phyloP scores from a whole-genome alignment of 106 monocot species.

The Allium fistulosum region DNA sequence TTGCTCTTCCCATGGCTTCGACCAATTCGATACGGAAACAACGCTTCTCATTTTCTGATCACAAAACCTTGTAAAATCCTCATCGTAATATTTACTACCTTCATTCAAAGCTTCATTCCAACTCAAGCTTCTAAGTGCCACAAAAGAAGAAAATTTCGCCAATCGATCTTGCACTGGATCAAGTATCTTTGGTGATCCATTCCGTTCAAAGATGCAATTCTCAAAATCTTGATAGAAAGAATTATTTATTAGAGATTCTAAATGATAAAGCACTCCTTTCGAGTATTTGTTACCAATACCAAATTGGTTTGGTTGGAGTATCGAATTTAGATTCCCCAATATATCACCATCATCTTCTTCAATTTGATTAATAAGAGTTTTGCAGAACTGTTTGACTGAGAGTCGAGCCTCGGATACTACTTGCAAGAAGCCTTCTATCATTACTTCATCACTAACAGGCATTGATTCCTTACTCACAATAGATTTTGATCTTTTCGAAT shows the following conservation, averaged over 20 bases:
- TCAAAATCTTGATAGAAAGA: constrained; percentile 86
- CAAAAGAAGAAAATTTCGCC: constrained; percentile 79
- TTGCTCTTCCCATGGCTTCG: constrained; percentile 57
- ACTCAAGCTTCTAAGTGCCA: constrained; percentile 64
- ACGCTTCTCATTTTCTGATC: constrained; percentile 78
- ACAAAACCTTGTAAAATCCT: constrained; percentile 79
- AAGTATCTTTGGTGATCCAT: constrained; percentile 54
- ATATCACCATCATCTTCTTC: constrained; percentile 36
- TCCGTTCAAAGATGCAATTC: constrained; percentile 71
- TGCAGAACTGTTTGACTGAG: constrained; percentile 86
- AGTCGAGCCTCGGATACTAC: constrained; percentile 83
- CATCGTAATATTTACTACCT: constrained; percentile 68
- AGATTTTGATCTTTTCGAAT: constrained; percentile 32
- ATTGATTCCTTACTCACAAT: constrained; percentile 24
- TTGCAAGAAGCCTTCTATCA: constrained; percentile 98
- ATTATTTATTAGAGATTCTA: constrained; percentile 68
- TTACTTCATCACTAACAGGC: constrained; percentile 83
- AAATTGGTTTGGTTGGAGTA: constrained; percentile 37
- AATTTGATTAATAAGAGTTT: constrained; percentile 41
- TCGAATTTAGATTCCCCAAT: constrained; percentile 45
- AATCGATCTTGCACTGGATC: constrained; percentile 54
- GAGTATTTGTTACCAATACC: constrained; percentile 17
- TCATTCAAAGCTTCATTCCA: constrained; percentile 80
- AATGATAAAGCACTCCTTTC: constrained; percentile 54
- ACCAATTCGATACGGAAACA: constrained; percentile 48